Conservation (phyloP, 2,329 filamentous ascomycete genomes). For the Capronia epimyces region DNA sequence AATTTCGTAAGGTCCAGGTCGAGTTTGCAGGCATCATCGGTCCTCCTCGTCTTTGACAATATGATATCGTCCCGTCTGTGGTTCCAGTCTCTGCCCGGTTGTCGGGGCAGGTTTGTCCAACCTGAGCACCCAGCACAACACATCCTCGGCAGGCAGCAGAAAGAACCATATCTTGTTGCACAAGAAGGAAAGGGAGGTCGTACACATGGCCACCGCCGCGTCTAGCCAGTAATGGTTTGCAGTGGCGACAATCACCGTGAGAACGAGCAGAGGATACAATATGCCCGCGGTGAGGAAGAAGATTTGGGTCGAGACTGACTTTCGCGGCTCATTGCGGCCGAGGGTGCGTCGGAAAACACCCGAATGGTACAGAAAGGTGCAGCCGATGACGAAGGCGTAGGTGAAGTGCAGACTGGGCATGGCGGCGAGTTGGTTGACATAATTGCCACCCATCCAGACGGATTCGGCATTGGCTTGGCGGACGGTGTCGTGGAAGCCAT, state of each 20-base stretch:
- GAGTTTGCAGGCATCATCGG: no score
- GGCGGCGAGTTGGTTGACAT: conserved; percentile 54
- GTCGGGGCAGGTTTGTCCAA: conserved; percentile 51
- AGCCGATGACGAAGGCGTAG: conserved; percentile 53
- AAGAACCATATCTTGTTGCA: conserved; percentile 49
- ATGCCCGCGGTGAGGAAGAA: conserved; percentile 45
- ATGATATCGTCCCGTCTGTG: conserved; percentile 28
- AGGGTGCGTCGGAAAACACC: conserved; percentile 42
- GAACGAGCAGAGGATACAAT: conserved; percentile 47
- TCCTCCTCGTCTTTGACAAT: conserved; percentile 21
- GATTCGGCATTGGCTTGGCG: conserved; percentile 51
- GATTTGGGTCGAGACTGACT: conserved; percentile 30
- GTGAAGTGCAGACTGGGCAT: conserved; percentile 56
- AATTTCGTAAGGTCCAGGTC: no score
- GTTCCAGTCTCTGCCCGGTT: conserved; percentile 44
- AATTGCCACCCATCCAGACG: conserved; percentile 52
- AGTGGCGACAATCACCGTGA: conserved; percentile 51
- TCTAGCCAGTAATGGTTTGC: conserved; percentile 58
- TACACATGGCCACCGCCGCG: conserved; percentile 47
- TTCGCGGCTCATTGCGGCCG: conserved; percentile 40
- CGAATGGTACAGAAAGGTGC: conserved; percentile 50
- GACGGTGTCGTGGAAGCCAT: conserved; percentile 58
- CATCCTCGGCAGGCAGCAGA: conserved; percentile 49
- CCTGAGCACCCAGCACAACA: conserved; percentile 45
- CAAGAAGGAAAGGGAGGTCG: conserved; percentile 45